Base-by-base conservation (phyloP, 768 basidiomycete species). In the Tephrocybe sp. region DNA sequence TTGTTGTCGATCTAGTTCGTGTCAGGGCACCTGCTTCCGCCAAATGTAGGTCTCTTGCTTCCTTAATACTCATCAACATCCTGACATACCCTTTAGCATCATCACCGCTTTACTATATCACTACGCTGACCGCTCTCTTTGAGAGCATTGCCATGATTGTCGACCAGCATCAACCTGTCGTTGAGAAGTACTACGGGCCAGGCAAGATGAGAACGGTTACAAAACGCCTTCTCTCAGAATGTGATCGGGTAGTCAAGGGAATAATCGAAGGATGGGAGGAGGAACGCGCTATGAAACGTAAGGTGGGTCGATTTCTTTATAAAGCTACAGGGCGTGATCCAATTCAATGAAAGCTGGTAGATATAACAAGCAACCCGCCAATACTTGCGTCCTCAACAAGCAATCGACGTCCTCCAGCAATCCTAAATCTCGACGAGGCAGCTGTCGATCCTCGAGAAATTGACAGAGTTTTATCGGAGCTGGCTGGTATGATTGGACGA, bases 81-180 rank as follows among this genome's bases (percentile, higher is more conserved):
- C 45, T 59, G 49, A 45, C n/a, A 32, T 48, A 25, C 30, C 50
- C 32, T 41, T 45, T 65, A 97, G 96, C 90, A 1, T 93, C 93
- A 8, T 96, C 94, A 0, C 88, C 96, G 0, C 69, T 93, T 23
- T 96, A 97, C 70, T 98, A 93, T 65, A 84, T 97, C 56, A 86
- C 92, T 2, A 81, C 86, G 10, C 72, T 99, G 48, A 98, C 96
- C 2, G 86, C 91, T 5, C 79, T 99, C 1, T 94, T 98, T 58
- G 97, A 99, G 70, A 89, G 87, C 50, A 88, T 99, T 45, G 97
- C 95, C 0, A 83, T 92, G 75, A 93, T 99, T 57, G 86, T 99
- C 18, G 93, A 96, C 61, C 97, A 99, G 62, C 97, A 99, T 64
- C 96, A 97, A 58, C 91, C 93, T 2, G 84, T 99, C 4, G 95